These are phyloP conservation scores for Pythium brachiatum DNA, from an alignment of 352 stramenopile species.

Conservation along the genomic window DNA sequence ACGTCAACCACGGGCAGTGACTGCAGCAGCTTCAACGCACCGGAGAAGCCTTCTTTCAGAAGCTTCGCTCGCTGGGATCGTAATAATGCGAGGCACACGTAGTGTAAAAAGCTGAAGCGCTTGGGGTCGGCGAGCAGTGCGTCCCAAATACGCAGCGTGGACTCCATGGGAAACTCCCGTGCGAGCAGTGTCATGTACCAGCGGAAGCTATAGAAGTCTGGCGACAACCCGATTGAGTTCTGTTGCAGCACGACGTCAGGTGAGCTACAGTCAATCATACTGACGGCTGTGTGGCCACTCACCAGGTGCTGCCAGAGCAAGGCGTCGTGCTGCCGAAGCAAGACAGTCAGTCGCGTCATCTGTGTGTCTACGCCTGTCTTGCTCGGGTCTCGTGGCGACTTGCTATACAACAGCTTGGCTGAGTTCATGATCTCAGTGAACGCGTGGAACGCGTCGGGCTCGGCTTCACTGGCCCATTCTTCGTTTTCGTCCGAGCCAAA, in stretches of 20 bases:
- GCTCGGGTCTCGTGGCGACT: conserved; percentile 36
- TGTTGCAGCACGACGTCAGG: conserved; percentile 18
- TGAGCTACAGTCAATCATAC: neutral
- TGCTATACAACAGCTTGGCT: conserved; percentile 45
- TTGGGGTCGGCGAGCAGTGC: conserved; percentile 52
- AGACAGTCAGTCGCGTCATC: conserved; percentile 44
- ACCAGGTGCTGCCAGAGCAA: conserved; percentile 67
- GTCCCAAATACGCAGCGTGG: conserved; percentile 63
- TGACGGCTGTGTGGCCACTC: neutral
- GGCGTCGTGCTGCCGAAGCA: conserved; percentile 63
- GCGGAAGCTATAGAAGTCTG: conserved; percentile 65
- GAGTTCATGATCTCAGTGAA: conserved; percentile 53
- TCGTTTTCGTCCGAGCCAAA: conserved; percentile 55
- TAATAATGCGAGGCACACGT: conserved; percentile 55
- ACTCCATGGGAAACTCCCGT: conserved; percentile 56
- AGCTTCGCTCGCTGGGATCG: conserved; percentile 43
- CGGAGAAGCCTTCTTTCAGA: conserved; percentile 39
- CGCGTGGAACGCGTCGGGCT: conserved; percentile 53
- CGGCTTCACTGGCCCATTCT: conserved; percentile 33
- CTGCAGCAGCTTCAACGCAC: conserved; percentile 45
- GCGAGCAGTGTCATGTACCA: conserved; percentile 73
- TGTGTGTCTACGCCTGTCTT: conserved; percentile 58
- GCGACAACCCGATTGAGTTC: conserved; percentile 61
- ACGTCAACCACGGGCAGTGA: conserved; percentile 31
- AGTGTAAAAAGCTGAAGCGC: conserved; percentile 71